Evolutionary conservation across 2,329 filamentous ascomycete species (phyloP).

Genomic region (Monilinia fructicola): DNA sequence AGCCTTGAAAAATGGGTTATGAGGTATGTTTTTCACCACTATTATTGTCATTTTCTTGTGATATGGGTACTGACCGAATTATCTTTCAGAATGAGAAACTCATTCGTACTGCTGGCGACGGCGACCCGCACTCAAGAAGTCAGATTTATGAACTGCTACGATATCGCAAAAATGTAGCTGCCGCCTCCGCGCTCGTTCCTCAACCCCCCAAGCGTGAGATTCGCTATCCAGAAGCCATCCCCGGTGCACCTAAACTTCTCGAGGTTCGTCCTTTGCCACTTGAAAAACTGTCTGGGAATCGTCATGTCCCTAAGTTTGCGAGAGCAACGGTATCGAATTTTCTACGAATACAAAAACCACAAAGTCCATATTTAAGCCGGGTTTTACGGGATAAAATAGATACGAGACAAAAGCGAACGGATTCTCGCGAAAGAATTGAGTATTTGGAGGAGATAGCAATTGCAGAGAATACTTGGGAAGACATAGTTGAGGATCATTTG

Average conservation of each 20-base stretch:
- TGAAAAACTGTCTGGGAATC: constrained; percentile 49
- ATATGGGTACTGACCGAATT: background rate
- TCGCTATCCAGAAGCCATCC: constrained; percentile 34
- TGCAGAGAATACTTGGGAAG: constrained; percentile 56
- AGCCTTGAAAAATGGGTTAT: constrained; percentile 67
- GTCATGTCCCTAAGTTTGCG: constrained; percentile 59
- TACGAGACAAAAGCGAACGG: constrained; percentile 46
- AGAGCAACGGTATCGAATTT: constrained; percentile 60
- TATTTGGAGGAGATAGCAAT: constrained; percentile 45
- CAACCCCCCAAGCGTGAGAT: constrained; percentile 19
- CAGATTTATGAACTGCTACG: constrained; percentile 42
- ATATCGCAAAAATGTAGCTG: constrained; percentile 25
- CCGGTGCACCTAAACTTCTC: constrained; percentile 48
- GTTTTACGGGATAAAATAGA: constrained; percentile 55
- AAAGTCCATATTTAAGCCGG: constrained; percentile 58
- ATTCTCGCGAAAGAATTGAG: constrained; percentile 43
- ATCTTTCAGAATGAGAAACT: constrained; percentile 34
- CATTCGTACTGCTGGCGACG: constrained; percentile 34
- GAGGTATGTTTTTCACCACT: constrained; percentile 46
- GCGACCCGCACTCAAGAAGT: constrained; percentile 27
- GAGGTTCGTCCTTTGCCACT: constrained; percentile 51
- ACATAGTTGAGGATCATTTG: constrained; percentile 25
- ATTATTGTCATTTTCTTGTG: background rate
- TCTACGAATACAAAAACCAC: constrained; percentile 64
- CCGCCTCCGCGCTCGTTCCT: constrained; percentile 17